phyloP scores from a whole-genome alignment of 2,329 filamentous ascomycete genomes.

The Penicillium sp. region DNA sequence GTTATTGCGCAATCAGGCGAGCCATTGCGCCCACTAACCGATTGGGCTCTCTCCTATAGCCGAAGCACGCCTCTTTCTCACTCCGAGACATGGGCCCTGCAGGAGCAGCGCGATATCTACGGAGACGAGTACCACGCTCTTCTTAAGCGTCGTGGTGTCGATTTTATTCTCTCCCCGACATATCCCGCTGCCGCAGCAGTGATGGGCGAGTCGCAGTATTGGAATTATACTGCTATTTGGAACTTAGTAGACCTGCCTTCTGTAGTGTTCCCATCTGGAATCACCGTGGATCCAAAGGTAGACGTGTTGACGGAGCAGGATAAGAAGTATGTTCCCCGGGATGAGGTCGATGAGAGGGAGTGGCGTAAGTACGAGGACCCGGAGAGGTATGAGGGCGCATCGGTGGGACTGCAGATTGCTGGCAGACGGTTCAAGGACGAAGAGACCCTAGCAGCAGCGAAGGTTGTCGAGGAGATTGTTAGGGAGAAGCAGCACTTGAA shows the following conservation, averaged over 20 bases:
- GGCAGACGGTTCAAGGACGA: constrained; percentile 55
- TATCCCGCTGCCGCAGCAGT: constrained; percentile 31
- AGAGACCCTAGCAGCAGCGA: constrained; percentile 41
- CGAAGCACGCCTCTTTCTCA: constrained; percentile 24
- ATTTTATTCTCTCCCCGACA: constrained; percentile 33
- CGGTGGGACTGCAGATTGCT: constrained; percentile 53
- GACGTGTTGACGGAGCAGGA: constrained; percentile 23
- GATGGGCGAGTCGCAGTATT: constrained; percentile 36
- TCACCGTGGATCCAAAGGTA: constrained; percentile 27
- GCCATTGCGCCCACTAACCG: constrained; percentile 46
- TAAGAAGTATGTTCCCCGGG: constrained; percentile 22
- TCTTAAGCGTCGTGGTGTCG: constrained; percentile 29
- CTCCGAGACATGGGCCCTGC: constrained; percentile 29
- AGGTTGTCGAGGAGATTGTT: constrained; percentile 24
- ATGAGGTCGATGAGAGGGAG: constrained; percentile 30
- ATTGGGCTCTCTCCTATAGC: constrained; percentile 38
- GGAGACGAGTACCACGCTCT: constrained; percentile 34
- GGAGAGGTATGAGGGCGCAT: constrained; percentile 41
- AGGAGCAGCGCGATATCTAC: constrained; percentile 29
- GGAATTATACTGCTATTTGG: constrained; percentile 38
- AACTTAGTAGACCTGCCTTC: constrained; percentile 34
- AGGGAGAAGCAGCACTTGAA: constrained; percentile 1
- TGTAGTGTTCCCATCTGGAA: constrained; percentile 29
- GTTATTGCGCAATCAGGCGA: constrained; percentile 41
- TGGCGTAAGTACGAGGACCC: constrained; percentile 34